Conservation (phyloP, 768 basidiomycete species). For the Leccinum obscurum region DNA sequence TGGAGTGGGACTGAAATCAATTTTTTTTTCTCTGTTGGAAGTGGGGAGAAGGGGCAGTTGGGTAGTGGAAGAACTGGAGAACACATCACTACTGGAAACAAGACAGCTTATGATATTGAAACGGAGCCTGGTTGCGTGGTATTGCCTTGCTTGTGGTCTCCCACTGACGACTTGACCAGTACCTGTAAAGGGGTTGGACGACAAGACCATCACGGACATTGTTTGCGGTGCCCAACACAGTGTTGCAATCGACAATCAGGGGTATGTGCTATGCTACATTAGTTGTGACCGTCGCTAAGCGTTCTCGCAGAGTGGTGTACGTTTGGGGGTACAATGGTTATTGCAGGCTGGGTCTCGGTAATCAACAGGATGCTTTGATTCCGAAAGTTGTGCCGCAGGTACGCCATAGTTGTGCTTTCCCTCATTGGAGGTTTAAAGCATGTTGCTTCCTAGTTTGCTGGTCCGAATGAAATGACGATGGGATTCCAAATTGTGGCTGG, state of each 20-base stretch:
- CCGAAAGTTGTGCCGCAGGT: slow-evolving; percentile 87
- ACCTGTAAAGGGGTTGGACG: slow-evolving; percentile 72
- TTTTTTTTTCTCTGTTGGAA: slow-evolving; percentile 74
- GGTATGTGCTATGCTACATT: slow-evolving; percentile 41
- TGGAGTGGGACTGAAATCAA: not conserved
- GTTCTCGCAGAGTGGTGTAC: slow-evolving; percentile 58
- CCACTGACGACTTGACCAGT: slow-evolving; percentile 41
- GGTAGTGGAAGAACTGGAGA: slow-evolving; percentile 95
- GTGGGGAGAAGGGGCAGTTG: slow-evolving; percentile 89
- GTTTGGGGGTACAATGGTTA: slow-evolving; percentile 93
- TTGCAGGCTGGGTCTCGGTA: slow-evolving; percentile 85
- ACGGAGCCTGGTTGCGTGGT: slow-evolving; percentile 57
- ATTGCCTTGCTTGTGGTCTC: slow-evolving; percentile 2
- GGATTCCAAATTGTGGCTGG: slow-evolving; percentile 72
- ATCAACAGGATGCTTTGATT: slow-evolving; percentile 76
- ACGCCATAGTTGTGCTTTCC: slow-evolving; percentile 8
- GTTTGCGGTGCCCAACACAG: slow-evolving; percentile 87
- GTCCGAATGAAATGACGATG: slow-evolving; percentile 61
- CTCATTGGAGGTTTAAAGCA: not conserved
- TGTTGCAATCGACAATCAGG: slow-evolving; percentile 75
- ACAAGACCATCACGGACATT: slow-evolving; percentile 78
- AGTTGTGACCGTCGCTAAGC: slow-evolving; percentile 10
- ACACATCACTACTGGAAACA: slow-evolving; percentile 82
- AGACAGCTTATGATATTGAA: slow-evolving; percentile 80
- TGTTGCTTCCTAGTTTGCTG: slow-evolving; percentile 53